Evolutionary conservation across 176 grass and related monocot species (phyloP).

Genomic region (Carex scoparia): DNA sequence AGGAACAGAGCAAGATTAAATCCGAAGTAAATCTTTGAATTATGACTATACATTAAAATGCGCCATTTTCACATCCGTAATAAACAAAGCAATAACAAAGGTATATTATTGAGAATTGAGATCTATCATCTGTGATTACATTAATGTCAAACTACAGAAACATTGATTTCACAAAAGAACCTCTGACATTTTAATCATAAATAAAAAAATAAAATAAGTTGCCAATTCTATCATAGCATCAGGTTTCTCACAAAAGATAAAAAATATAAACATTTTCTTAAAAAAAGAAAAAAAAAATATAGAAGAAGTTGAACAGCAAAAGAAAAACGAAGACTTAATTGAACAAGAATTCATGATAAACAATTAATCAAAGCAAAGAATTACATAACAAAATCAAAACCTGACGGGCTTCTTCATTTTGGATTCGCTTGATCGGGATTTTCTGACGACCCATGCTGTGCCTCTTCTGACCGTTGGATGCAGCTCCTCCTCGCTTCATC

Average conservation of each 20-base stretch:
- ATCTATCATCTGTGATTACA: not conserved
- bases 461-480: constrained; percentile 12
- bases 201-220: too few species aligned
- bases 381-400: not conserved
- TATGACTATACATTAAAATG: not conserved
- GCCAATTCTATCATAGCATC: too few species aligned
- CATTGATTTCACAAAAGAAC: not conserved
- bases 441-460: constrained; percentile 53
- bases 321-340: not conserved
- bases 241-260: not conserved
- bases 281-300: too few species aligned
- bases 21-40: not conserved
- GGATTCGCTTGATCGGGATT: constrained; percentile 57
- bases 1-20: not conserved
- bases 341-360: not conserved
- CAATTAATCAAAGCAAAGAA: not conserved
- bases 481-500: not conserved
- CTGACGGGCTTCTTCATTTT: constrained; percentile 23
- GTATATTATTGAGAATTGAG: too few species aligned
- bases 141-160: not conserved
- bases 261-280: too few species aligned
- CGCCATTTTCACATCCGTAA: not conserved
- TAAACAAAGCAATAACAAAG: not conserved
- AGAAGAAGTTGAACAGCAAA: not conserved
- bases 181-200: too few species aligned